Evolutionary conservation across 2,329 filamentous ascomycete genomes (phyloP).

Genomic region (Amesomyces nigricolor): DNA sequence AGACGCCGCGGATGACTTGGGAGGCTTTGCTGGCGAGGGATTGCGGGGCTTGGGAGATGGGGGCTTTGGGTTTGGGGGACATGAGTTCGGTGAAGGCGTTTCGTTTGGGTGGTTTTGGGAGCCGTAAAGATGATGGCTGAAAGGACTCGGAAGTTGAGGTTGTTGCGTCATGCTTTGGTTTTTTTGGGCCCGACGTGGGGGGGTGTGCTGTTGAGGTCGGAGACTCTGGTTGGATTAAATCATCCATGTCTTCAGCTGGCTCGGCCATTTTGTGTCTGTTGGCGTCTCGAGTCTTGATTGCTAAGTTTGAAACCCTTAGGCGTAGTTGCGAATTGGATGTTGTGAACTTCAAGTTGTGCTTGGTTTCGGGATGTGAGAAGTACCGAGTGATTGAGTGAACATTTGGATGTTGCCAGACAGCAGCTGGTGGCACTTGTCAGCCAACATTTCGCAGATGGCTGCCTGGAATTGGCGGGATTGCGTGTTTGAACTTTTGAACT

Average conservation of each 20-base stretch:
- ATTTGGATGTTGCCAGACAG: no score
- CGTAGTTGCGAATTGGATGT: no score
- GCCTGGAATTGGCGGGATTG: no score
- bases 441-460: no score
- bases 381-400: no score
- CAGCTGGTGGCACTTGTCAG: no score
- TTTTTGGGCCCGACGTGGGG: not conserved
- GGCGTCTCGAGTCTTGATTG: no score
- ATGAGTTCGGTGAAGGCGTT: conserved; percentile 49
- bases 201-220: not conserved
- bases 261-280: not conserved
- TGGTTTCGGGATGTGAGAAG: no score
- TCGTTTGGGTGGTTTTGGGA: conserved; percentile 28
- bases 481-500: no score
- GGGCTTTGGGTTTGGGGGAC: conserved; percentile 41
- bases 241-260: not conserved
- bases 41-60: conserved; percentile 11
- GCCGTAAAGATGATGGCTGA: not conserved
- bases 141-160: not conserved
- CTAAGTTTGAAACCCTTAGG: no score
- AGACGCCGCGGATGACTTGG: conserved; percentile 16
- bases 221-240: not conserved
- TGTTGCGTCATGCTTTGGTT: not conserved
- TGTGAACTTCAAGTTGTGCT: no score
- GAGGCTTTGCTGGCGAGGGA: conserved; percentile 12